Base-by-base conservation (phyloP, 2,329 filamentous ascomycete species). In the Xylariales sp. region DNA sequence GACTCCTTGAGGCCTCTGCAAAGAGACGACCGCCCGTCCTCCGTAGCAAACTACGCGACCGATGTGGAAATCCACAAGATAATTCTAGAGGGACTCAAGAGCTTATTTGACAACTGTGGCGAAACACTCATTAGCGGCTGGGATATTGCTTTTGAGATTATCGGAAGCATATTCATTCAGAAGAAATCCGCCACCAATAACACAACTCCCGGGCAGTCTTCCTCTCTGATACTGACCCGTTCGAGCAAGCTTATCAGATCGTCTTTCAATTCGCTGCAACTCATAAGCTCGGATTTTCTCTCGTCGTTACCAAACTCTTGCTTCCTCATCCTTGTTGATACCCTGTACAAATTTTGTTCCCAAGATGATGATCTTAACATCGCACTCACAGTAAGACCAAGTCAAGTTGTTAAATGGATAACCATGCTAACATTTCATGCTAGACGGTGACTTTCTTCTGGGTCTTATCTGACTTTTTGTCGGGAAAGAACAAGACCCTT, bases 351-450 rank as follows among this genome's bases (percentile, higher is more conserved):
- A 47, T 98, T 97, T 61, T 89, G 88, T 50, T 84, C 82, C 1
- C 93, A 98, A 59, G 76, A 83, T 46, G 87, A 95, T 48, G 93
- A 98, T 55, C 72, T 98, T 25, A 98, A 98, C 50, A 94, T 97
- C 53, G 91, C 91, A 0, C 70, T 98, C 18, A 97, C 93, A 23
- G 85, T 87, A 69, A 61, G 76, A 13, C 28, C 6, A 11, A 17
- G 11, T 15, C 11, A 7, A 21, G 8, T 15, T 17, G 10, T 2
- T 15, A 15, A 17, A 32, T 6, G 13, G 20, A 8, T 25, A 7
- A 34, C 12, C 15, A 24, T 37, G 16, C 8, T 14, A 16, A 29
- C 46, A 15, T 47, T 47, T 24, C 24, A 37, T 51, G 38, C 4
- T 35, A 88, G 78, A 93, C 90, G 1, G 87, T 95, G 7, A 95